Evolutionary conservation across 2,329 filamentous ascomycete genomes (phyloP), one percentile per base, ranked within the genome.

Genomic region (Ophiostoma angusticollis): DNA sequence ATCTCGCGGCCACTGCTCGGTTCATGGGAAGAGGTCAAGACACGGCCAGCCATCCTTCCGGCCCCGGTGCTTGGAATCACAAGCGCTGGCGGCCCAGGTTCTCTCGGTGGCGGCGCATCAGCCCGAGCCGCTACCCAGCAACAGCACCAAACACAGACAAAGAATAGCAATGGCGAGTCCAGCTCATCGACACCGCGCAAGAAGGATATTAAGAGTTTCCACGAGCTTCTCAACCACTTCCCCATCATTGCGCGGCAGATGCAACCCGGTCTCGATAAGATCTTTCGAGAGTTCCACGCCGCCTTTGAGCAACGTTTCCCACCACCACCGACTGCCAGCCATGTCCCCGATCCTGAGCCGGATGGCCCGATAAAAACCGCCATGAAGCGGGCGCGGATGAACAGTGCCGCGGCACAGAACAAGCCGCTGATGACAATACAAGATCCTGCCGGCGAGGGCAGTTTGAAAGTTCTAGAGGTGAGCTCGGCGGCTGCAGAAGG

Each of bases 241-340:
- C 91, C 91, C 2, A 83, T 93, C 74, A 96, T 98, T 50, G 86
- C 87, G 18, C 74, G 84, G 43, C 91, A 98, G 58, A 94, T 98
- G 86, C 86, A 95, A 50, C 74, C 80, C 2, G 91, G 91, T 0
- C 61, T 98, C 24, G 89, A 98, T 53, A 80, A 79, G 52, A 63
- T 96, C 19, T 94, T 96, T 54, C 78, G 80, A 44, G 87, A 96
- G 50, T 96, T 98, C 56, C 80, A 77, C 6, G 75, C 75, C 31
- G 82, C 89, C 39, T 80, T 95, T 48, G 84, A 93, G 47, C 86
- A 83, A 52, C 85, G 85, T 6, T 59, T 93, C 6, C 85, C 85
- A 3, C 80, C 81, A 13, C 80, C 82, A 1, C 82, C 75, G 2
- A 77, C 76, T 2, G 70, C 76, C 14, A 54, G 58, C 6, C 60